Percentiles rank a stretch among this genome's conserved stretches.
Evolutionary conservation across 495 filamentous ascomycete genomes (phyloP).

Genomic region (Aspergillus haitiensis): DNA sequence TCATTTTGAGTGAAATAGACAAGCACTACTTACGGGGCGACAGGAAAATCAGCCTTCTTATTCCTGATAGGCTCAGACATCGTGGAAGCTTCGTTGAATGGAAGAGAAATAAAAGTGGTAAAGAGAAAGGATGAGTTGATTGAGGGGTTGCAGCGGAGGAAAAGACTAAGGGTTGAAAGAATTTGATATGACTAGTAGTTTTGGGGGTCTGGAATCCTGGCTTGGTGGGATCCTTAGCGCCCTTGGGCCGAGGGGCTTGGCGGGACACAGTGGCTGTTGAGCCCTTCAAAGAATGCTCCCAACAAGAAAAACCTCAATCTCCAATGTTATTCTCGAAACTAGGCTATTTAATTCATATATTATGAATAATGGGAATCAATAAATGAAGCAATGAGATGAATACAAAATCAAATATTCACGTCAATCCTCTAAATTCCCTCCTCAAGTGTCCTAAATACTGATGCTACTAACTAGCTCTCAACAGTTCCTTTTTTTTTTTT

Average conservation of each 20-base stretch:
- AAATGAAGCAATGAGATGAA: too few relatives aligned
- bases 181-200: slow-evolving; percentile 40
- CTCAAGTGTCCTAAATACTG: too few relatives aligned
- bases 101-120: slow-evolving; percentile 8
- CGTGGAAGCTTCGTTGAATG: slow-evolving; percentile 27
- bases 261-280: slow-evolving; percentile 47
- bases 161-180: slow-evolving; percentile 37
- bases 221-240: slow-evolving; percentile 53
- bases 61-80: slow-evolving; percentile 94
- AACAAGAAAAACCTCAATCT: slow-evolving; percentile 28
- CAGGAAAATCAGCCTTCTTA: slow-evolving; percentile 78
- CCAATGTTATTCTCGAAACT: neutral
- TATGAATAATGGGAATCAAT: too few relatives aligned
- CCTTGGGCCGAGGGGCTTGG: slow-evolving; percentile 50
- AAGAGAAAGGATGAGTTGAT: slow-evolving; percentile 17
- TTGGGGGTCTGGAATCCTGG: slow-evolving; percentile 48
- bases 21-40: slow-evolving; percentile 71
- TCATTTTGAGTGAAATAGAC: slow-evolving; percentile 4
- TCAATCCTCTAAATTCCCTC: too few relatives aligned
- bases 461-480: too few relatives aligned
- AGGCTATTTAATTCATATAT: neutral
- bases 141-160: slow-evolving; percentile 29
- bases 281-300: slow-evolving; percentile 36
- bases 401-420: too few relatives aligned
- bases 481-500: too few relatives aligned